Base-by-base conservation (phyloP, 371 early-diverging fungal species). In the Homolaphlyctis polyrhiza region DNA sequence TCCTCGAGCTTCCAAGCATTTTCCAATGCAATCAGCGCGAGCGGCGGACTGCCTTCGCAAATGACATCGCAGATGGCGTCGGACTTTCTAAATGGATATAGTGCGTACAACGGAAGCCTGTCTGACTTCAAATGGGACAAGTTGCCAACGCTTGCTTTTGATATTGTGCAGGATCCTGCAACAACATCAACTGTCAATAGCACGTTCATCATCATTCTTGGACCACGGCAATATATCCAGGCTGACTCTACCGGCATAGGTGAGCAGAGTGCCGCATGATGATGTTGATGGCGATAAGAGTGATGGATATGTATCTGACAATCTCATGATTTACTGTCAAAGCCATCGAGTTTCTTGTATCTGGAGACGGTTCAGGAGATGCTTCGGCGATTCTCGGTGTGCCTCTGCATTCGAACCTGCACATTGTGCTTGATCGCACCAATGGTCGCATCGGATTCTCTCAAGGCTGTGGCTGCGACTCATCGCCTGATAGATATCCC, bases 181-280 rank as follows among this genome's bases (percentile, higher is more conserved):
- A 11, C 18, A 8, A 39, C 8, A 18, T 8, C 39, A 8, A 18
- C 11, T 18, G 39, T 8, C 39, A 6, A 51, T 51, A 27, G 28
- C 52, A 51, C 52, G 32, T 51, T 51, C 32, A 6, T 8, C 25
- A 51, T 51, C 32, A 51, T 27, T 11, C 52, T 51, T 51, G 52
- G 52, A 51, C 28, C 52, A 14, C 52, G 52, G 8, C 52, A 51
- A 27, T 51, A 51, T 21, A 6, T 51, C n/a, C 52, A 51, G 27
- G 14, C 11, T 14, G 32, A 51, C n/a, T n/a, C n/a, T n/a, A n/a
- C n/a, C n/a, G n/a, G n/a, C n/a, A n/a, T n/a, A n/a, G n/a, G n/a
- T n/a, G n/a, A n/a, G n/a, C n/a, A n/a, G n/a, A n/a, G n/a, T n/a
- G n/a, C n/a, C n/a, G n/a, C n/a, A n/a, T n/a, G n/a, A n/a, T n/a